Evolutionary conservation across 345 rosid species (phyloP), one percentile per base, ranked within the genome.

Genomic region (Iberis pinnata): DNA sequence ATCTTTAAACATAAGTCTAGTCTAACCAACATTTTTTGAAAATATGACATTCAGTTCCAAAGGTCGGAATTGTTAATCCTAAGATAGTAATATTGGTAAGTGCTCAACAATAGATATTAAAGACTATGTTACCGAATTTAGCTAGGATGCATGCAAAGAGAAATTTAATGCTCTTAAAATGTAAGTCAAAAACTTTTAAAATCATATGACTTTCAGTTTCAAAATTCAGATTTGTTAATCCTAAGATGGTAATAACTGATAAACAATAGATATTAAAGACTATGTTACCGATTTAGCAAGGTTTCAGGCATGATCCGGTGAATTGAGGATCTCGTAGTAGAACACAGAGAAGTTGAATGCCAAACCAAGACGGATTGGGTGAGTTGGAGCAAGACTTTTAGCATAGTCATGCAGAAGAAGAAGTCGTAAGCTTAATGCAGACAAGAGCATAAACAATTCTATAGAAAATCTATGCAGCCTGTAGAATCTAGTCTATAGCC

Each of bases 91-190:
- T n/a, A n/a, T n/a, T n/a, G n/a, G n/a, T 36, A 36, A 13, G 8
- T 18, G 53, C 11, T n/a, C 5, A 20, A 50, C 19, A 39, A 39
- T 20, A 7, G 1, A 13, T 47, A 27, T 22, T 10, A 39, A 37
- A 24, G 16, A 32, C 12, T 44, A 16, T n/a, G 17, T 27, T 60
- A 88, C 96, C 86, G 81, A n/a, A 84, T 41, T 88, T 88, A 24
- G 96, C 89, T 2, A 88, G 83, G 75, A 53, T 80, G 81, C 96
- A 88, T 17, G 96, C 96, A 20, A n/a, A n/a, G n/a, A n/a, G n/a
- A n/a, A n/a, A n/a, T n/a, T n/a, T n/a, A n/a, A 44, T 33, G 43
- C 14, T n/a, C 25, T 40, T 20, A 12, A 32, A 33, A 33, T n/a
- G 5, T 35, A 47, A 18, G 6, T 8, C n/a, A 22, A 26, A 36